Conservation (phyloP, 352 stramenopile species). For the Phytophthora kernoviae region DNA sequence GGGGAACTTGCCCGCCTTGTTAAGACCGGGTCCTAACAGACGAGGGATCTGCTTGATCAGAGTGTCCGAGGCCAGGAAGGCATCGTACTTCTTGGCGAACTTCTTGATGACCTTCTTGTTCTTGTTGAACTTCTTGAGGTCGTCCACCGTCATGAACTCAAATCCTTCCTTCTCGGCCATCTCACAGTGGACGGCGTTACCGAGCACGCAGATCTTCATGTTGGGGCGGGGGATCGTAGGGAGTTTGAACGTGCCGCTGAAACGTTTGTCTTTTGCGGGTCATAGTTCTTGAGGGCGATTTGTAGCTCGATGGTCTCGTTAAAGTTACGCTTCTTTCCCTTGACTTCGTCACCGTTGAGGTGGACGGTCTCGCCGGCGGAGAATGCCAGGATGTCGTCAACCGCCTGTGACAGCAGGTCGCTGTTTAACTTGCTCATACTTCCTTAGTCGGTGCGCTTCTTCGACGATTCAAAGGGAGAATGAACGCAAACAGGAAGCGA, state of each 20-base stretch:
- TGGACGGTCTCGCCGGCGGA: constrained; percentile 94
- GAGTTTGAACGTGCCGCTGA: constrained; percentile 99
- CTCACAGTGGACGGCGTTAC: constrained; percentile 98
- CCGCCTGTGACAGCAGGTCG: constrained; percentile 94
- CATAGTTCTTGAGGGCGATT: constrained; percentile 99
- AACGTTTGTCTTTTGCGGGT: constrained; percentile 99
- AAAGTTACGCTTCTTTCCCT: constrained; percentile 99
- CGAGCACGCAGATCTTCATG: constrained; percentile 98
- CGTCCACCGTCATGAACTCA: constrained; percentile 98
- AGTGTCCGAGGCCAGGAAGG: constrained; percentile 99
- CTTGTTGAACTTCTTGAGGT: constrained; percentile 99
- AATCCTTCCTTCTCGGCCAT: constrained; percentile 98
- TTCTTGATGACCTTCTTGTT: constrained; percentile 99
- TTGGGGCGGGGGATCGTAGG: constrained; percentile 94
- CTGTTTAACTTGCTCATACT: constrained; percentile 97
- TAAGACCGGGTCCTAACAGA: constrained; percentile 99
- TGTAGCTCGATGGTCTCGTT: constrained; percentile 99
- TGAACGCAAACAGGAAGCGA: constrained; percentile 40
- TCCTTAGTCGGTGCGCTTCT: constrained; percentile 61
- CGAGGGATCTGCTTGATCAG: constrained; percentile 99
- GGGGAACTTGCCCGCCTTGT: constrained; percentile 99
- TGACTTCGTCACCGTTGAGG: constrained; percentile 91
- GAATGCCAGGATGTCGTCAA: constrained; percentile 97
- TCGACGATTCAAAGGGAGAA: constrained; percentile 79
- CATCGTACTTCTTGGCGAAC: constrained; percentile 99